Evolutionary conservation across 1,284 basidiomycete species (phyloP).

Genomic region (Agaricales sp.): DNA sequence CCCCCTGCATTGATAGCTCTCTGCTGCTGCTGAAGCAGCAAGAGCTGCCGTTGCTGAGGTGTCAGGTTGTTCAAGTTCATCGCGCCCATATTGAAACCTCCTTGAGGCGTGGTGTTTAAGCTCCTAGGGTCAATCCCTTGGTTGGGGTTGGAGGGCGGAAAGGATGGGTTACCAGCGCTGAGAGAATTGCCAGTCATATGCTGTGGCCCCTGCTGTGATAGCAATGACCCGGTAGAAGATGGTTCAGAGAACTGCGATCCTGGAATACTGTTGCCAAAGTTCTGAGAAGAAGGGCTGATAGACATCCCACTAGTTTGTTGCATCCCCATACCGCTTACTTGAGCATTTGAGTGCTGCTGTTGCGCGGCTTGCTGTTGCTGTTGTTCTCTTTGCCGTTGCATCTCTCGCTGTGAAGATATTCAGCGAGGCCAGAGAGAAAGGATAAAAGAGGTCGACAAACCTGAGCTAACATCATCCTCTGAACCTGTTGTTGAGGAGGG

Average conservation of each 20-base stretch:
- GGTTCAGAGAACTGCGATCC: neutral
- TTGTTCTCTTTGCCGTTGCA: constrained; percentile 9
- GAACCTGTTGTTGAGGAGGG: constrained; percentile 43
- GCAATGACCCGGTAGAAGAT: neutral
- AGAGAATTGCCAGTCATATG: no score
- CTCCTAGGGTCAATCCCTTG: neutral
- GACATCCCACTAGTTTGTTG: constrained; percentile 17
- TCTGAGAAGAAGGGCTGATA: constrained; percentile 21
- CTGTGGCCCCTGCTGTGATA: neutral
- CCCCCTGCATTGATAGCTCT: no score
- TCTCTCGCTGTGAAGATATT: no score
- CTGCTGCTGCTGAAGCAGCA: constrained; percentile 15
- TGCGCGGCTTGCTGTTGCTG: constrained; percentile 17
- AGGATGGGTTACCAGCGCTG: neutral
- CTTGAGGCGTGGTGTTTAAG: constrained; percentile 17
- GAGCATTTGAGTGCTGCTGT: constrained; percentile 14
- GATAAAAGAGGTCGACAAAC: constrained; percentile 23
- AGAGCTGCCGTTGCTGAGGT: constrained; percentile 29
- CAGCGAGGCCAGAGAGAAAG: no score
- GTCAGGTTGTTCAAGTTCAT: constrained; percentile 25
- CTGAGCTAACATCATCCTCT: constrained; percentile 43
- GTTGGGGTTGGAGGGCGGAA: neutral
- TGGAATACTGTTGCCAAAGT: constrained; percentile 13
- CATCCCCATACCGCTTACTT: constrained; percentile 16
- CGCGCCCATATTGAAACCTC: constrained; percentile 14